Conservation (phyloP, 202 grass and related monocot genomes). For the Carex sylvatica region DNA sequence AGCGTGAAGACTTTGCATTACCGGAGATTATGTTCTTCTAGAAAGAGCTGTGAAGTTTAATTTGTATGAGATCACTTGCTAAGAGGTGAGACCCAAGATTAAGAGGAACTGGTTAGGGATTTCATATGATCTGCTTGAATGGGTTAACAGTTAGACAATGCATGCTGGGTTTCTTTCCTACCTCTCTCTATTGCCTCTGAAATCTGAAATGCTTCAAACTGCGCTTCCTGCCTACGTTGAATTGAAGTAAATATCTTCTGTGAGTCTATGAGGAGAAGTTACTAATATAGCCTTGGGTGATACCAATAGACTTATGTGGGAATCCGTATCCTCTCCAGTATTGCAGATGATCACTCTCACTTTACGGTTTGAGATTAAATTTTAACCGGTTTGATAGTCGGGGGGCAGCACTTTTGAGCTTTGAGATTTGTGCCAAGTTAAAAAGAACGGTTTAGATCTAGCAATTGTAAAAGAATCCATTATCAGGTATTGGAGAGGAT, state of each 20-base stretch:
- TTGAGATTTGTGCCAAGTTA: too few species aligned
- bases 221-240: not conserved
- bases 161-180: constrained; percentile 4
- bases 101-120: not conserved
- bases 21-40: not conserved
- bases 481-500: too few species aligned
- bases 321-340: too few species aligned
- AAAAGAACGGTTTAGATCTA: too few species aligned
- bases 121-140: not conserved
- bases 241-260: constrained; percentile 10
- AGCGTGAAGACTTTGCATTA: constrained; percentile 14
- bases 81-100: not conserved
- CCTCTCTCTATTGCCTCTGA: constrained; percentile 20
- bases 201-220: constrained; percentile 15
- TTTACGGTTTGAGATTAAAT: too few species aligned
- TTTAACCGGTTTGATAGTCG: too few species aligned
- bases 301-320: constrained; percentile 3
- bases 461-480: too few species aligned
- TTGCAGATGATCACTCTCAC: too few species aligned
- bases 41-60: not conserved
- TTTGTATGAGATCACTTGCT: not conserved
- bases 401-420: too few species aligned
- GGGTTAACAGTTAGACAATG: not conserved
- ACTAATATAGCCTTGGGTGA: constrained; percentile 5
- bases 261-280: not conserved